These are phyloP conservation scores for Metarhizium sp. DNA, from an alignment of 2,329 filamentous ascomycete genomes.

Conservation along the genomic window DNA sequence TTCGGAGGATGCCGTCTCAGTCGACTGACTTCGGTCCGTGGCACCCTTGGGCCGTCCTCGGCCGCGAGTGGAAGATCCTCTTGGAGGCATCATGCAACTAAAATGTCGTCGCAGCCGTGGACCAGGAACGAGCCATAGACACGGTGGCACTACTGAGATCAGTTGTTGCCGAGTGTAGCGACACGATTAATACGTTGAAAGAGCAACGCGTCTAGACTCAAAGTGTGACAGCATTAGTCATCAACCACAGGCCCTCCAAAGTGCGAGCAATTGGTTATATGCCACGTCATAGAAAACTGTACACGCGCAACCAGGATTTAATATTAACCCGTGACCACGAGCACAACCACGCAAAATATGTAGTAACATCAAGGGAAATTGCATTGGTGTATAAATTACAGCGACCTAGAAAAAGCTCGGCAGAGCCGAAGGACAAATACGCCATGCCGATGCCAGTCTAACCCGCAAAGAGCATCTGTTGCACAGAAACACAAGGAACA, in stretches of 20 bases:
- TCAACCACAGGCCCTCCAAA: background rate
- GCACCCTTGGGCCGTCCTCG: slow-evolving; percentile 24
- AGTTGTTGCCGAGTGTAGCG: background rate
- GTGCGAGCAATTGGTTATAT: too few relatives aligned
- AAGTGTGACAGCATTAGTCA: background rate
- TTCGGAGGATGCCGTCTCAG: slow-evolving; percentile 15
- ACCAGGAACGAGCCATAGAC: background rate
- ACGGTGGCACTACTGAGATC: background rate
- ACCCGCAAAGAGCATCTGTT: slow-evolving; percentile 34
- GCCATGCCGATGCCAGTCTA: slow-evolving; percentile 41
- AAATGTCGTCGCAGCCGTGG: background rate
- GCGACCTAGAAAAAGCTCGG: slow-evolving; percentile 41
- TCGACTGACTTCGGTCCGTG: slow-evolving; percentile 14
- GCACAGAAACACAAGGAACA: slow-evolving; percentile 22
- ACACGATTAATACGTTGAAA: background rate
- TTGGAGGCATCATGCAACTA: slow-evolving; percentile 30
- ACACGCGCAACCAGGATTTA: too few relatives aligned
- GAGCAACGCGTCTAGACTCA: background rate
- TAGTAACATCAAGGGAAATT: slow-evolving; percentile 36
- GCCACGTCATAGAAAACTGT: too few relatives aligned
- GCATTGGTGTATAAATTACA: slow-evolving; percentile 56
- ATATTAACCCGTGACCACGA: too few relatives aligned
- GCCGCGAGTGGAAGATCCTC: slow-evolving; percentile 22
- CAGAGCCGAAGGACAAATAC: slow-evolving; percentile 35
- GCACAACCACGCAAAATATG: too few relatives aligned